Percentiles rank a stretch among this genome's conserved stretches.
Evolutionary conservation across 2,329 filamentous ascomycete genomes (phyloP).

Genomic region (Fusarium subtropicale): DNA sequence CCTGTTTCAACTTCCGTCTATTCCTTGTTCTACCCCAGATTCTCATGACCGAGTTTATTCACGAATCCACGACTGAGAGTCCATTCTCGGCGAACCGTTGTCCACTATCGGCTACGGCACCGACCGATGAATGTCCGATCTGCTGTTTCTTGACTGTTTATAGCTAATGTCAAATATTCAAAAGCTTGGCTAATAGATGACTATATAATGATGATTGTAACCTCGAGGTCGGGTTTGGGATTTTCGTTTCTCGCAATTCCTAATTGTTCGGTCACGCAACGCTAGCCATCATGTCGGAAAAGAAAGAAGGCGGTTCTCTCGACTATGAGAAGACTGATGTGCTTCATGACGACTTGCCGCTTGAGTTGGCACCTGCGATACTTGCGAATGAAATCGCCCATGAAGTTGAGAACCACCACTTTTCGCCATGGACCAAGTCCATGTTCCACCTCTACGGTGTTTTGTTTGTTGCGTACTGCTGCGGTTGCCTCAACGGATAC

Average conservation of each 20-base stretch:
- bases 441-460: constrained; percentile 65
- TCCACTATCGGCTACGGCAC: constrained; percentile 2
- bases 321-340: constrained; percentile 18
- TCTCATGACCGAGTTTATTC: constrained; percentile 21
- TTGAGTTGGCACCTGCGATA: constrained; percentile 18
- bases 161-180: constrained; percentile 5
- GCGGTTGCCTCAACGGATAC: constrained; percentile 58
- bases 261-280: not conserved
- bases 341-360: constrained; percentile 8
- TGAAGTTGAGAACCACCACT: constrained; percentile 52
- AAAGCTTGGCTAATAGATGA: not conserved
- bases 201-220: constrained; percentile 12
- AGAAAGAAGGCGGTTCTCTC: not conserved
- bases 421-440: constrained; percentile 61
- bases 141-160: not conserved
- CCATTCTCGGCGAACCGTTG: not conserved
- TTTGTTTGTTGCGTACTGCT: constrained; percentile 62
- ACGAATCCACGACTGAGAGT: not conserved
- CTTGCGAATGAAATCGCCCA: constrained; percentile 56
- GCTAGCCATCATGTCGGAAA: constrained; percentile 5
- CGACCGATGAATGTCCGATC: not conserved
- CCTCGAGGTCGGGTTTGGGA: not conserved
- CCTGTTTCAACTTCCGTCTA: not conserved
- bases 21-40: constrained; percentile 29
- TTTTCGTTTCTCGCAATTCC: not conserved